phyloP scores from a whole-genome alignment of 2,329 filamentous ascomycete species.

The Metarhizium album region DNA sequence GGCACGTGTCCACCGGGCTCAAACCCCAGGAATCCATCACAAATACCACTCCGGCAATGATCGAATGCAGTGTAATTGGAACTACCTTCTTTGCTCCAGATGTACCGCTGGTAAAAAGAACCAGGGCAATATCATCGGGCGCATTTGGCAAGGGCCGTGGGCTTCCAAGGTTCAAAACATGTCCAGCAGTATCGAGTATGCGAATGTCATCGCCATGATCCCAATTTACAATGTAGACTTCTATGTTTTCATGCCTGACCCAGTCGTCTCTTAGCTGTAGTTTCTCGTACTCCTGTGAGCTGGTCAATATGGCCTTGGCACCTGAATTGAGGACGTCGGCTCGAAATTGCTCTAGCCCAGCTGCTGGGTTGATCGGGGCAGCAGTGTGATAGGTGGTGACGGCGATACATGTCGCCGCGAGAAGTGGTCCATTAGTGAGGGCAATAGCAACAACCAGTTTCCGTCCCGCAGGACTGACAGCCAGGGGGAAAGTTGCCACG shows the following conservation, averaged over 20 bases:
- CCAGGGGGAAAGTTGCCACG: conserved; percentile 22
- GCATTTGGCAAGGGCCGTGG: conserved; percentile 23
- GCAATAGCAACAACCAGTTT: conserved; percentile 39
- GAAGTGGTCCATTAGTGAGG: conserved; percentile 40
- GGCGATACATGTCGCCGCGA: conserved; percentile 39
- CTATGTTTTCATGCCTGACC: conserved; percentile 22
- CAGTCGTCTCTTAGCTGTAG: conserved; percentile 24
- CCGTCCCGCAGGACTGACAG: conserved; percentile 7
- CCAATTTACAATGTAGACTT: conserved; percentile 28
- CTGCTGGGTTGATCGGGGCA: conserved; percentile 39
- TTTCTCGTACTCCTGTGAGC: conserved; percentile 26
- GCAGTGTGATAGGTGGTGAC: conserved; percentile 39
- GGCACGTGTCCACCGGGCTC: conserved; percentile 33
- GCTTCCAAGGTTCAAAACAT: conserved; percentile 1
- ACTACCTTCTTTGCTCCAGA: conserved; percentile 49
- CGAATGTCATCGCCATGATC: conserved; percentile 25
- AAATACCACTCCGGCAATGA: conserved; percentile 38
- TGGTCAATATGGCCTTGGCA: conserved; percentile 35
- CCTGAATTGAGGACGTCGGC: conserved; percentile 37
- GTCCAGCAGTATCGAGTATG: conserved; percentile 13
- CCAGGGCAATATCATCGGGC: conserved; percentile 35
- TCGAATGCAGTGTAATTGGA: conserved; percentile 38
- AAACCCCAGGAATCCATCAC: conserved; percentile 44
- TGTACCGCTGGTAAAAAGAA: conserved; percentile 48
- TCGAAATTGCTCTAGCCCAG: conserved; percentile 37